phyloP scores from a whole-genome alignment of 2,329 filamentous ascomycete species.

The Hypoxylon sp. region DNA sequence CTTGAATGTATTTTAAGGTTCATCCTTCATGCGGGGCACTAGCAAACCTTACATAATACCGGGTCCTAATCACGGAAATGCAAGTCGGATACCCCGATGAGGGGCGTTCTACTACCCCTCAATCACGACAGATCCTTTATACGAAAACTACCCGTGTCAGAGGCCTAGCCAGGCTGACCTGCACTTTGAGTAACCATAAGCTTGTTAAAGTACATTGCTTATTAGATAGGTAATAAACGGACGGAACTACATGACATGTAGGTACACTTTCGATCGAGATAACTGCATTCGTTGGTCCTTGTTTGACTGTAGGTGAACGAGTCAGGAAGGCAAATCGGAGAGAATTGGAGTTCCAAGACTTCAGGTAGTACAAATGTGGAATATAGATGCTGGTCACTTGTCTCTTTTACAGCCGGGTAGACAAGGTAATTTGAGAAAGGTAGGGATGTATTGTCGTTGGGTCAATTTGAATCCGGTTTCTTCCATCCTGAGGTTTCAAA shows the following conservation, averaged over 20 bases:
- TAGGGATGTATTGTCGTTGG: conserved; percentile 40
- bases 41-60: conserved; percentile 21
- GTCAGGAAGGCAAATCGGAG: conserved; percentile 31
- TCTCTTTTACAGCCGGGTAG: conserved; percentile 27
- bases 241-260: conserved; percentile 8
- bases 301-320: conserved; percentile 24
- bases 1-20: conserved; percentile 9
- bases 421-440: conserved; percentile 37
- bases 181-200: conserved; percentile 33
- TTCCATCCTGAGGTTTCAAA: conserved; percentile 37
- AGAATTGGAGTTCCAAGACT: conserved; percentile 29
- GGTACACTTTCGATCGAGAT: conserved; percentile 20
- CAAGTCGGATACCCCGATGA: conserved; percentile 38
- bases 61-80: conserved; percentile 23
- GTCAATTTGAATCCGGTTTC: conserved; percentile 41
- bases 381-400: conserved; percentile 15
- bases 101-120: conserved; percentile 21
- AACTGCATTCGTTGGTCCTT: conserved; percentile 11
- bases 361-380: conserved; percentile 27
- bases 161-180: conserved; percentile 18
- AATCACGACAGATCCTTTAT: conserved; percentile 22
- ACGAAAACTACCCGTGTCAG: conserved; percentile 24
- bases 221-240: conserved; percentile 26
- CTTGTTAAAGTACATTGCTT: conserved; percentile 19
- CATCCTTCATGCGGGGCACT: conserved; percentile 16